Percentiles rank a stretch among this genome's conserved stretches.
phyloP scores from a whole-genome alignment of 768 basidiomycete genomes.

The Tremella yokohamensis region DNA sequence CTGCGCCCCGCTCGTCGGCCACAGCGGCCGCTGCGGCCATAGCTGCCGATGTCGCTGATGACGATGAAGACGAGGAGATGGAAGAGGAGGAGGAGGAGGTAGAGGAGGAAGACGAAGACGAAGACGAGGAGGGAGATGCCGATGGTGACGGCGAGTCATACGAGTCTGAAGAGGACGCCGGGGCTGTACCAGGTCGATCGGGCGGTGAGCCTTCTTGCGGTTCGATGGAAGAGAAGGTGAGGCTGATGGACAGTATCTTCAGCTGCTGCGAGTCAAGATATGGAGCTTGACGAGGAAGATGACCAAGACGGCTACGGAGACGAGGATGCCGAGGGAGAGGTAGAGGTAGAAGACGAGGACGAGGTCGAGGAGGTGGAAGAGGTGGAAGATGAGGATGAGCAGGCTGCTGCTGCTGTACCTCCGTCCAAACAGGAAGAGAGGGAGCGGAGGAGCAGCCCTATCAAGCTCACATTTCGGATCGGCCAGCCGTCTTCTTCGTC shows the following conservation, averaged over 20 bases:
- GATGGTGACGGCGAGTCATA: constrained; percentile 11
- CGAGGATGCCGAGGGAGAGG: constrained; percentile 9
- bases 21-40: not conserved
- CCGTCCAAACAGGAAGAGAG: not conserved
- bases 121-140: constrained; percentile 16
- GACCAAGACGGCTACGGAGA: constrained; percentile 9
- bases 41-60: constrained; percentile 3
- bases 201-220: constrained; percentile 15
- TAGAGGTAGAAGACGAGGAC: constrained; percentile 12
- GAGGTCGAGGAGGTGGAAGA: constrained; percentile 14
- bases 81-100: constrained; percentile 21
- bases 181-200: constrained; percentile 8
- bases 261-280: constrained; percentile 14
- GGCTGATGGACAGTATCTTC: constrained; percentile 7
- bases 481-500: not conserved
- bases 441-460: not conserved
- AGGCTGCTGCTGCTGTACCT: constrained; percentile 1
- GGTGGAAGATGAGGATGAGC: constrained; percentile 13
- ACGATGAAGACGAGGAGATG: constrained; percentile 20
- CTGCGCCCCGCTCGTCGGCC: constrained; percentile 3
- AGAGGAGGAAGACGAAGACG: constrained; percentile 20
- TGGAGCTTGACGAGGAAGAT: constrained; percentile 14
- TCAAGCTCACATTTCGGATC: not conserved
- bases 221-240: not conserved
- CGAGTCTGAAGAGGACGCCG: constrained; percentile 11